Conservation (phyloP, 2,329 filamentous ascomycete genomes). For the Xylaria arbuscula region DNA sequence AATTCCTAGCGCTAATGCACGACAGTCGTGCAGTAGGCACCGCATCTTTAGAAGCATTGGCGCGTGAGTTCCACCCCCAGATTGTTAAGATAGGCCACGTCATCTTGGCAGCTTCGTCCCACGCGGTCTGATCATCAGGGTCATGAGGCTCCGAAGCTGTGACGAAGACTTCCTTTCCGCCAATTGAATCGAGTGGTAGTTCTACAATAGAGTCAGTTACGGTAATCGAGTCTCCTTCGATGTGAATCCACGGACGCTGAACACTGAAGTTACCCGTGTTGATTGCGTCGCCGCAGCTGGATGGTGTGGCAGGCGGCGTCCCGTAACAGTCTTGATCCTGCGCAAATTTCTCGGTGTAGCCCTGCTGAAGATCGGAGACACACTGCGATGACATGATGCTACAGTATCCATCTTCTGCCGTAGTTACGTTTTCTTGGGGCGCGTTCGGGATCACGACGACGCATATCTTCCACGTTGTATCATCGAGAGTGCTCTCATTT, state of each 20-base stretch:
- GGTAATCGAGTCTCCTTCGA: too few relatives aligned
- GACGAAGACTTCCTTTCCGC: constrained; percentile 45
- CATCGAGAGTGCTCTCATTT: constrained; percentile 37
- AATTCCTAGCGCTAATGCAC: constrained; percentile 40
- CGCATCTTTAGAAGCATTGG: constrained; percentile 37
- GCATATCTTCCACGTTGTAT: constrained; percentile 49
- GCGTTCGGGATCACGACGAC: constrained; percentile 42
- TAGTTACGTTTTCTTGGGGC: constrained; percentile 36
- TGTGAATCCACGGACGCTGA: constrained; percentile 40
- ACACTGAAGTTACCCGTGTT: constrained; percentile 40
- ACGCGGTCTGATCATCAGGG: constrained; percentile 34
- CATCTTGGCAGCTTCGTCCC: constrained; percentile 34
- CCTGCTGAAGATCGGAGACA: constrained; percentile 45
- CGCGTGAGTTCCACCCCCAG: constrained; percentile 47
- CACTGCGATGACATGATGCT: constrained; percentile 41
- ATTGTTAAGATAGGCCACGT: constrained; percentile 45
- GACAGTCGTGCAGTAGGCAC: constrained; percentile 42
- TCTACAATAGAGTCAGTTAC: constrained; percentile 34
- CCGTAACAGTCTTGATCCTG: constrained; percentile 44
- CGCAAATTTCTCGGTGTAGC: constrained; percentile 44
- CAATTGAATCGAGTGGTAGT: constrained; percentile 41
- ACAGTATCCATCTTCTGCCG: constrained; percentile 38
- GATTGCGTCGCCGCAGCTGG: constrained; percentile 43
- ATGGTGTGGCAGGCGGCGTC: constrained; percentile 42
- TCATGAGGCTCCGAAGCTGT: constrained; percentile 44